Percentiles rank a stretch among this genome's conserved stretches.
These are phyloP conservation scores for Casaregolazyma lundiana DNA, from an alignment of 1,139 yeast genomes.

Conservation along the genomic window DNA sequence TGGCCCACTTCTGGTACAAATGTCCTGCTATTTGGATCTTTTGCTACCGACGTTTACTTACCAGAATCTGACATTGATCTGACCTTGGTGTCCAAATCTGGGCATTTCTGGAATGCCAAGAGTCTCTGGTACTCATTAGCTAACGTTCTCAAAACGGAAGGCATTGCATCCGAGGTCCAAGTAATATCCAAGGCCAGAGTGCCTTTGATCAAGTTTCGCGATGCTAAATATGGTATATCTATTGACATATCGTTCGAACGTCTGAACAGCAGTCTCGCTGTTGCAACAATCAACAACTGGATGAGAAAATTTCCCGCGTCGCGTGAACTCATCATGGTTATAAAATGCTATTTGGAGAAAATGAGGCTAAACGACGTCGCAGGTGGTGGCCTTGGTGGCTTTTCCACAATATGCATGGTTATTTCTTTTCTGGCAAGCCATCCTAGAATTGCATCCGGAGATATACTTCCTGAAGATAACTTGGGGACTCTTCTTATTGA, in stretches of 20 bases:
- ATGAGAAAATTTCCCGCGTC: conserved; percentile 68
- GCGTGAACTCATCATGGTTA: conserved; percentile 75
- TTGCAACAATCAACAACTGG: conserved; percentile 76
- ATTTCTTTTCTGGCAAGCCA: conserved; percentile 74
- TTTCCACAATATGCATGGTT: conserved; percentile 81
- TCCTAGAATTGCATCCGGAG: conserved; percentile 67
- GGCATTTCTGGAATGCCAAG: conserved; percentile 58
- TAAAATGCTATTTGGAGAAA: conserved; percentile 81
- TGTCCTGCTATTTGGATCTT: conserved; percentile 88
- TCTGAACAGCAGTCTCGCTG: conserved; percentile 81
- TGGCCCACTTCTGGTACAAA: conserved; percentile 71
- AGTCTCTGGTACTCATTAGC: conserved; percentile 70
- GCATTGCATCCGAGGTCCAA: conserved; percentile 68
- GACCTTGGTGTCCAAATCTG: conserved; percentile 68
- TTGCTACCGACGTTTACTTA: conserved; percentile 86
- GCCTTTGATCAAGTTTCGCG: conserved; percentile 91
- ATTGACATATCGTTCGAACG: conserved; percentile 92
- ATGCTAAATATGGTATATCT: conserved; percentile 63
- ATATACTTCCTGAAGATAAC: conserved; percentile 66
- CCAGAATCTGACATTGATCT: conserved; percentile 98
- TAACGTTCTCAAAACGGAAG: conserved; percentile 57
- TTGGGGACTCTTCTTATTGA: conserved; percentile 86
- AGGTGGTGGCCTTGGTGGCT: conserved; percentile 95
- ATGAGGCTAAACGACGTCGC: conserved; percentile 86
- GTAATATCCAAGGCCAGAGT: conserved; percentile 92